Base-by-base conservation (phyloP, 306 rosid species). In the Mucuna pruriens region DNA sequence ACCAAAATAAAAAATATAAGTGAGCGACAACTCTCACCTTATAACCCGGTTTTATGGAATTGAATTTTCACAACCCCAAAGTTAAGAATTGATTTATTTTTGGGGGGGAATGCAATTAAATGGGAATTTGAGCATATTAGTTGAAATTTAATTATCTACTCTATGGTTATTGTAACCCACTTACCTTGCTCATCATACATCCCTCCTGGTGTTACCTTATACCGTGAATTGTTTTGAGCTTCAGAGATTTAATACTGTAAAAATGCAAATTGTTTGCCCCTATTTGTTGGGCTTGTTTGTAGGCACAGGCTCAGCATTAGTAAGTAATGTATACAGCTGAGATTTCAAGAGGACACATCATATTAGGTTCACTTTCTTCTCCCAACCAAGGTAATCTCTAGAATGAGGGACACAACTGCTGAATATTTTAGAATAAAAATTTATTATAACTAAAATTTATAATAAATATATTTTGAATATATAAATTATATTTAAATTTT, bases 191-290 rank as follows among this genome's bases (percentile, higher is more conserved):
- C 22, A 13, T 78, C 42, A 51, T 67, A 52, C 3, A 16, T 17
- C 58, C 58, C 10, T n/a, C 55, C 19, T 20, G 26, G 34, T 55
- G 71, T 57, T 23, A 57, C 64, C 23, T 58, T 61, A 45, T 26
- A 25, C 61, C 70, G 4, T n/a, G 67, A 77, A 38, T 29, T 8
- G 38, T 45, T 45, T 19, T 10, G 23, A 3, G 44, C 64, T 3
- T 61, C 38, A 61, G 39, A 38, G 38, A 39, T 38, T 57, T 54
- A 79, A 48, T 12, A 51, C 26, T 2, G 69, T n/a, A 54, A 54
- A 46, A 36, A 23, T 58, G 65, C 66, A 34, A 34, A 26, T 60
- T 52, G 39, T 79, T 42, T 55, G 76, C 34, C 39, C 54, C 61
- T 69, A 38, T 79, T 54, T 55, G 31, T 72, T 38, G 11, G n/a